These are phyloP conservation scores for Pleurotus tuoliensis DNA, from an alignment of 768 basidiomycete species.

Conservation along the genomic window DNA sequence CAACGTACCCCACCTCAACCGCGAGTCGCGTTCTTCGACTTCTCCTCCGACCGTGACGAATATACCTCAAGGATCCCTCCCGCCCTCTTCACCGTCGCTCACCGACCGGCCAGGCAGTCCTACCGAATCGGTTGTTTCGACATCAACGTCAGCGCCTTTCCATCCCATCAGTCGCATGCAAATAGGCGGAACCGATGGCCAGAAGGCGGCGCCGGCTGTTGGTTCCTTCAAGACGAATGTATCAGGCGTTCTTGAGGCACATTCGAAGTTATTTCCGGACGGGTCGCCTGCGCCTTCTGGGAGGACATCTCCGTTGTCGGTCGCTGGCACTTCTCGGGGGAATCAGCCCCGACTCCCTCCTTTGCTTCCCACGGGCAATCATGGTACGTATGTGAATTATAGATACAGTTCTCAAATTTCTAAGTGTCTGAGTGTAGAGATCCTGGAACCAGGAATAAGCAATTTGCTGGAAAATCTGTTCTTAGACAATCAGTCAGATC, in stretches of 20 bases:
- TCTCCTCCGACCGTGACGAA: constrained; percentile 30
- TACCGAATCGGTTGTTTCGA: constrained; percentile 77
- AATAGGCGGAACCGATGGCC: constrained; percentile 67
- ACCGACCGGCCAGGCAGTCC: constrained; percentile 72
- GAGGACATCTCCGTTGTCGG: constrained; percentile 69
- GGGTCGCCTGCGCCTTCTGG: constrained; percentile 72
- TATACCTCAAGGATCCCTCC: constrained; percentile 25
- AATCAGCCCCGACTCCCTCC: constrained; percentile 47
- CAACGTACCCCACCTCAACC: constrained; percentile 36
- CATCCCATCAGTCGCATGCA: constrained; percentile 60
- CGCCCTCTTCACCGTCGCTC: constrained; percentile 22
- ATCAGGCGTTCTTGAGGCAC: constrained; percentile 75
- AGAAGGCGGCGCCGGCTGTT: constrained; percentile 87
- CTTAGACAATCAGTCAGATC: constrained; percentile 79
- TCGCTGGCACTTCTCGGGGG: constrained; percentile 51
- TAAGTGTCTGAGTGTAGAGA: constrained; percentile 48
- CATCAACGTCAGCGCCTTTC: constrained; percentile 59
- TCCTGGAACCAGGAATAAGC: constrained; percentile 85
- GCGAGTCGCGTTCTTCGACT: constrained; percentile 40
- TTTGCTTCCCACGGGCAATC: constrained; percentile 61
- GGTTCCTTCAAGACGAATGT: constrained; percentile 85
- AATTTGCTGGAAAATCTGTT: constrained; percentile 88
- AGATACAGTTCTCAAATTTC: background rate
- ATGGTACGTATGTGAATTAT: constrained; percentile 45
- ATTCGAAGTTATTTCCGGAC: constrained; percentile 62